Base-by-base conservation (phyloP, 108 stramenopile species). In the Nannochloropsis gaditana region DNA sequence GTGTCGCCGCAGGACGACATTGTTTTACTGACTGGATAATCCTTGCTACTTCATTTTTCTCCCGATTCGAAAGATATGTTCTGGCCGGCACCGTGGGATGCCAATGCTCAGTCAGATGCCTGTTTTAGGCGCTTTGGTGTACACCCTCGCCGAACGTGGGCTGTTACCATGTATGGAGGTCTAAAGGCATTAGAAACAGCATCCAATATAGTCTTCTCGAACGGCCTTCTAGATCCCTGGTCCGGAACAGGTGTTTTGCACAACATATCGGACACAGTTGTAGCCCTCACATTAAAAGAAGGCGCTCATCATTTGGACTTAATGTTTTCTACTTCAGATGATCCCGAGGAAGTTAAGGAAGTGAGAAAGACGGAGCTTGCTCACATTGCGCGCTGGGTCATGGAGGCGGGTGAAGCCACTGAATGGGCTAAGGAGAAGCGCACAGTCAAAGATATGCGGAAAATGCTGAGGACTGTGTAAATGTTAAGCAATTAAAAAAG, bases 151-250 rank as follows among this genome's bases (percentile, higher is more conserved):
- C 89, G 93, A 17, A 89, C 50, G 19, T 91, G 91, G 87, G 87
- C 93, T 43, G 93, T 93, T 44, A 81, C 84, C 45, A 50, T 84
- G 81, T 95, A 93, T 79, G 96, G 95, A 41, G 93, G 93, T 41
- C 84, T 44, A 9, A 43, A 43, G 42, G 47, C 86, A 6, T 86
- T 92, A 17, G n/a, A 79, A 2, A 43, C 83, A 9, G 87, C 89
- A 42, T 93, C 95, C 44, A 95, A 96, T 85, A 93, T 97, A 80
- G 88, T 97, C 21, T 95, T 96, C 84, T 93, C 93, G 21, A 94
- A 95, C 85, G 96, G 96, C 2, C 81, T 91, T 21, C 82, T 93
- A 9, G 96, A 97, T 86, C 96, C 96, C 9, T 97, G 96, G 96
- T 85, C 84, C 42, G 91, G 92, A 43, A 93, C 90, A 31, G 95